These are phyloP conservation scores for Aspergillus sp. DNA, from an alignment of 2,329 filamentous ascomycete species.

Conservation along the genomic window DNA sequence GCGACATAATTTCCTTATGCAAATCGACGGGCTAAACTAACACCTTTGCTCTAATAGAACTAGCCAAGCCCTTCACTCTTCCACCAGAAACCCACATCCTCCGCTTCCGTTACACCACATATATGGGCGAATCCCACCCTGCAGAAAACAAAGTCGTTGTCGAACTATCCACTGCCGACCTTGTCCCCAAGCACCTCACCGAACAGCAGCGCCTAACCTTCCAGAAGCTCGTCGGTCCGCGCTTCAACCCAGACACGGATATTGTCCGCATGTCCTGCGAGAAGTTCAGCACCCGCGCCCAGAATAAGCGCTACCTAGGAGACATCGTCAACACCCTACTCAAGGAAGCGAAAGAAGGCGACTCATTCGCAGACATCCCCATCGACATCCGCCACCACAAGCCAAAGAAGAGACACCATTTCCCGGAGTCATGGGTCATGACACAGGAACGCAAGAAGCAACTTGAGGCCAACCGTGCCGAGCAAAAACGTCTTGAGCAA, in stretches of 20 bases:
- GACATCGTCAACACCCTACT: constrained; percentile 75
- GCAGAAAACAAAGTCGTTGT: constrained; percentile 92
- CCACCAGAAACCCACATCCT: constrained; percentile 64
- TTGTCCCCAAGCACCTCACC: constrained; percentile 60
- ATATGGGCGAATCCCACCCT: constrained; percentile 91
- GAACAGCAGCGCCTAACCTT: constrained; percentile 73
- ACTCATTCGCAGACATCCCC: constrained; percentile 85
- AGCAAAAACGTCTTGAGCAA: constrained; percentile 56
- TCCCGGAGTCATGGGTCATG: constrained; percentile 82
- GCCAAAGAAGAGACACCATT: constrained; percentile 64
- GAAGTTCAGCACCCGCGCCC: constrained; percentile 80
- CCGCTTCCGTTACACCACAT: constrained; percentile 94
- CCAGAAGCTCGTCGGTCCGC: constrained; percentile 78
- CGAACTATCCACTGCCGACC: constrained; percentile 75
- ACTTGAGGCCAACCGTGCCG: constrained; percentile 61
- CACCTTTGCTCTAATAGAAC: constrained; percentile 55
- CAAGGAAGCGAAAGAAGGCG: constrained; percentile 72
- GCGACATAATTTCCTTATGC: not conserved
- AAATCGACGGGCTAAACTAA: not conserved
- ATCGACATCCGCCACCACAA: constrained; percentile 85
- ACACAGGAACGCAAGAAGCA: constrained; percentile 66
- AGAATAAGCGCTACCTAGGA: constrained; percentile 94
- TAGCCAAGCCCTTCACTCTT: constrained; percentile 81
- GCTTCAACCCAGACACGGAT: constrained; percentile 83
- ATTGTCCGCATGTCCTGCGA: constrained; percentile 89